A percentile compares a stretch with the other conserved stretches of the same genome.
phyloP scores from a whole-genome alignment of 371 early-diverging fungal species.

The Apophysomyces elegans region DNA sequence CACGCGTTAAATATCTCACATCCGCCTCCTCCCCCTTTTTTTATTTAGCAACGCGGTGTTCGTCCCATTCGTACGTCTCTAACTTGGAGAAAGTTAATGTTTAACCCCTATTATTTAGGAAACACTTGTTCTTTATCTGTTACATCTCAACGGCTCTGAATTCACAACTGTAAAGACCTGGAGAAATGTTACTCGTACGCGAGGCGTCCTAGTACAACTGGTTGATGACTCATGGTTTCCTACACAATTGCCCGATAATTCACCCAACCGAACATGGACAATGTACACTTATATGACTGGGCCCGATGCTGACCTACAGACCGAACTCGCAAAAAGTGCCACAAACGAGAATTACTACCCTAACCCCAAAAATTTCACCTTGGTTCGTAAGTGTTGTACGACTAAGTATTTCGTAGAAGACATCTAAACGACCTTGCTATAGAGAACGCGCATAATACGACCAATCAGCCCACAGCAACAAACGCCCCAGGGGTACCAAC shows the following conservation, averaged over 20 bases:
- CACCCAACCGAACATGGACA: constrained; percentile 23
- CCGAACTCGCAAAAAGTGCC: background rate
- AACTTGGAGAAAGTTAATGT: background rate
- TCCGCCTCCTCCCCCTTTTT: constrained; percentile 6
- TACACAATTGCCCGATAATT: constrained; percentile 9
- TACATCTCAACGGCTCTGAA: background rate
- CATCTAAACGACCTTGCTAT: background rate
- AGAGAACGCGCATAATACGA: constrained; percentile 14
- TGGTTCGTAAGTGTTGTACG: constrained; percentile 15
- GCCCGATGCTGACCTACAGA: constrained; percentile 8
- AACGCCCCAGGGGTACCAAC: background rate
- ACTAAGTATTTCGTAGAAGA: background rate
- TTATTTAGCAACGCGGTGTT: constrained; percentile 16
- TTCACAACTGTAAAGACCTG: background rate
- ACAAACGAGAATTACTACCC: constrained; percentile 14
- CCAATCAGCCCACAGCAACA: background rate
- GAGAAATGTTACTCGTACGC: background rate
- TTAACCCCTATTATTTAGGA: background rate
- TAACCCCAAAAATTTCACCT: constrained; percentile 3
- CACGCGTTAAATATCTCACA: constrained; percentile 4
- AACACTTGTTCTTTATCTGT: constrained; percentile 9
- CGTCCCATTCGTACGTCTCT: constrained; percentile 4
- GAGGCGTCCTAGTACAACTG: constrained; percentile 14
- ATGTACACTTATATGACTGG: constrained; percentile 20
- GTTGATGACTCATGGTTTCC: constrained; percentile 34